Base-by-base conservation (phyloP, 345 rosid species). In the Hibiscus tridactylites region DNA sequence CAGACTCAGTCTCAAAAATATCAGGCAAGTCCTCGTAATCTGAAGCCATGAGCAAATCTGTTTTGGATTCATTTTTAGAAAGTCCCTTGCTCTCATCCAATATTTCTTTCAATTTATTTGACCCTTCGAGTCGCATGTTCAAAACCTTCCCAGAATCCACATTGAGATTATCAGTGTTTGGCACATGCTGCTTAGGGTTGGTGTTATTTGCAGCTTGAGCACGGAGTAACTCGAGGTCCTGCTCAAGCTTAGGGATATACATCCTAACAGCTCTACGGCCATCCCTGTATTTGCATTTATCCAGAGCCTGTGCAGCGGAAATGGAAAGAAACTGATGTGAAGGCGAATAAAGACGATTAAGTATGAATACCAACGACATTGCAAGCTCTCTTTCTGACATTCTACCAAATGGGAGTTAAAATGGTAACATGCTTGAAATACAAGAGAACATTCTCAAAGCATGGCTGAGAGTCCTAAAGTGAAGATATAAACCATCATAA, bases 231-330 rank as follows among this genome's bases (percentile, higher is more conserved):
- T 81, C 87, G 37, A 91, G 88, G 65, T 94, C 98, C 80, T 85
- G 97, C 74, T 90, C 85, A 59, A 94, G 97, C 77, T 87, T 83
- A 15, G 97, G 97, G 42, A 92, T 89, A 70, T 83, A 75, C 79
- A 79, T 88, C 77, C 90, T 82, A 19, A 95, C 84, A n/a, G 93
- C 91, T 61, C 92, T 85, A 50, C 92, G 90, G 2, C 86, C 91
- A 68, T 95, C 99, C 71, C 93, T 76, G 70, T 84, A 89, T 71
- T 88, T 95, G 59, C 97, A 90, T 71, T 91, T 95, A 71, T 95
- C 99, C 85, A 92, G 74, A 59, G 96, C 92, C 90, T 90, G 77
- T 67, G 49, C 4, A 73, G 49, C 46, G 59, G 31, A 35, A 46
- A 73, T 17, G 69, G 58, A 71, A 21, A 73, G 53, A 17, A 56